Conservation (phyloP, 192 early-diverging fungal species). For the Dissophora globulifera region DNA sequence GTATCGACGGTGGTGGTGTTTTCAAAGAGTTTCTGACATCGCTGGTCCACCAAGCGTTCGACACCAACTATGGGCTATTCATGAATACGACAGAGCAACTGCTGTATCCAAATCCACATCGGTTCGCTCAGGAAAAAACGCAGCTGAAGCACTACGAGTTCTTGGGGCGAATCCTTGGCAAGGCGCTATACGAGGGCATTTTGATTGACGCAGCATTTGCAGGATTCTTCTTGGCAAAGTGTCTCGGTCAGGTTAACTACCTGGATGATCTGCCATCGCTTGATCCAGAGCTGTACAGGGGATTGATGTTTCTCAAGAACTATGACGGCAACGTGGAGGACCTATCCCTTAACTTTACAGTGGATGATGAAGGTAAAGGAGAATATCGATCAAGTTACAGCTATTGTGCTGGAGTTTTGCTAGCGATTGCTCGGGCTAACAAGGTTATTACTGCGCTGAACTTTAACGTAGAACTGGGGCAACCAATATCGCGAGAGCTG, state of each 20-base stretch:
- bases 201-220: conserved; percentile 86
- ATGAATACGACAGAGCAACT: conserved; percentile 70
- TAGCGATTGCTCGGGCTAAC: too few species aligned
- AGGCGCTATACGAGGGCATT: conserved; percentile 89
- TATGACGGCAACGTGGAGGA: conserved; percentile 77
- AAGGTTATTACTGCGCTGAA: too few species aligned
- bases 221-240: conserved; percentile 83
- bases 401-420: background rate
- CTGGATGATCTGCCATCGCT: conserved; percentile 81
- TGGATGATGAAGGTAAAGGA: conserved; percentile 72
- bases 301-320: conserved; percentile 78
- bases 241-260: conserved; percentile 61
- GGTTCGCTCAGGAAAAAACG: conserved; percentile 57
- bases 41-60: conserved; percentile 79
- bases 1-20: conserved; percentile 96
- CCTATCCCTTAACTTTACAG: conserved; percentile 76
- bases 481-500: conserved; percentile 69
- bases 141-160: conserved; percentile 77
- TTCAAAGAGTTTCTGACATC: conserved; percentile 97
- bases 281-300: conserved; percentile 82
- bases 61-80: conserved; percentile 77
- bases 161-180: conserved; percentile 83
- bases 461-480: conserved; percentile 57
- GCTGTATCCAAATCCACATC: conserved; percentile 79
- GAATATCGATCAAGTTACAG: too few species aligned